Base-by-base conservation (phyloP, 371 early-diverging fungal genomes). In the Mucor plumbeus region DNA sequence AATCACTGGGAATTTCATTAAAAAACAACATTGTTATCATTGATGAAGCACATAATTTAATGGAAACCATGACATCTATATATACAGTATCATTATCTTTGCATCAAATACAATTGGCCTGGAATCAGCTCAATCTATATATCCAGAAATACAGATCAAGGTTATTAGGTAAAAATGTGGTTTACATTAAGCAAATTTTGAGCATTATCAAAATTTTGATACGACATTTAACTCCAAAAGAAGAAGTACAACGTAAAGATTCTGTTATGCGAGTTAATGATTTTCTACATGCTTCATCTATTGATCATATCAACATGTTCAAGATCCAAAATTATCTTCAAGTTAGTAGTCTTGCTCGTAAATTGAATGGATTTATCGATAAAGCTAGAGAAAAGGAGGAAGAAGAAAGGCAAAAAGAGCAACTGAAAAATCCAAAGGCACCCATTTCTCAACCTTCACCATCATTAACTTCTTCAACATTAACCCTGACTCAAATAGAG, bases 31-130 rank as follows among this genome's bases (percentile, higher is more conserved):
- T 96, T 17, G 89, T 97, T 1, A 89, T 97, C 13, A 78, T 97
- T 40, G 97, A 96, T 73, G 97, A 96, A 76, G 97, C 97, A 0
- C 96, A 95, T 72, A 95, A 97, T 64, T 71, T 92, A 53, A 88
- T 91, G 33, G 92, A 93, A 68, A 90, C 93, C 1, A 78, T 93
- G 33, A 81, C 85, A 38, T 74, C 87, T 9, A 82, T 88, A 33
- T 85, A 91, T 62, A 87, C 91, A 0, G 79, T 86, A 1, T 34
- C 70, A 1, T 50, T 92, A 7, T 74, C 82, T 5, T 55, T 80
- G 36, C 65, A 61, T 1, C 87, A 90, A 61, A 70, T 90, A 11
- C 59, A 68, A 10, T 65, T 82, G 55, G 86, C 92, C 1, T 70
- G 80, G 38, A 73, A 77, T 6, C 88, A 89, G 63, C 68, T 94